Conservation (phyloP, 1,139 yeast genomes). For the Yarrowia galli region DNA sequence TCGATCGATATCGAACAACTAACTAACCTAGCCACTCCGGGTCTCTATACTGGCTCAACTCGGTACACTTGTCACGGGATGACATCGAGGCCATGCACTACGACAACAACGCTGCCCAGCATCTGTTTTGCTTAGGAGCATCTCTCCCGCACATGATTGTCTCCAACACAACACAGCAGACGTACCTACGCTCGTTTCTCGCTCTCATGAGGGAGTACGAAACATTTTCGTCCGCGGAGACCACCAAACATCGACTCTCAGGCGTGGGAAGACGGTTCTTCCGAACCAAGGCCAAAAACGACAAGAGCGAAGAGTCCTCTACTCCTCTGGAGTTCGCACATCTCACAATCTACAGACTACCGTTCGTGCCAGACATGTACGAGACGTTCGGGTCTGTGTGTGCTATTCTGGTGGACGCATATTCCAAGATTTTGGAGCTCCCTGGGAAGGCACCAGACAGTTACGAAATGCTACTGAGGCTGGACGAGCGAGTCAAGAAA, state of each 20-base stretch:
- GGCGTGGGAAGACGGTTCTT: slow-evolving; percentile 47
- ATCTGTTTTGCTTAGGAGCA: slow-evolving; percentile 45
- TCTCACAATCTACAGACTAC: slow-evolving; percentile 46
- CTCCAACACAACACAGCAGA: slow-evolving; percentile 42
- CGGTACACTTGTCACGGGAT: slow-evolving; percentile 43
- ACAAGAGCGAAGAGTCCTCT: slow-evolving; percentile 25
- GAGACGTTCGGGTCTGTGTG: slow-evolving; percentile 48
- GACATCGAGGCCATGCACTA: slow-evolving; percentile 44
- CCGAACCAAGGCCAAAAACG: slow-evolving; percentile 43
- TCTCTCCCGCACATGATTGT: slow-evolving; percentile 44
- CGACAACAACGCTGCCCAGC: slow-evolving; percentile 41
- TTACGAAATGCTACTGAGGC: slow-evolving; percentile 44
- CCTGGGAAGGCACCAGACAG: slow-evolving; percentile 42
- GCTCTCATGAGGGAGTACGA: slow-evolving; percentile 46
- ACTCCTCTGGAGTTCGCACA: slow-evolving; percentile 43
- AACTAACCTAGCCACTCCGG: slow-evolving; percentile 42
- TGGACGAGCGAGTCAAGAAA: slow-evolving; percentile 46
- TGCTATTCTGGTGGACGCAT: slow-evolving; percentile 46
- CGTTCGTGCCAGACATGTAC: slow-evolving; percentile 48
- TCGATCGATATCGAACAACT: not conserved
- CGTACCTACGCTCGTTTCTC: slow-evolving; percentile 43
- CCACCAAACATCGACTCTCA: slow-evolving; percentile 44
- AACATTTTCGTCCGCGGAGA: slow-evolving; percentile 42
- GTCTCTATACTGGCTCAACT: slow-evolving; percentile 45
- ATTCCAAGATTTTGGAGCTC: slow-evolving; percentile 43